A percentile compares a stretch with the other conserved stretches of the same genome.
These are phyloP conservation scores for Sporothrix pallida DNA, from an alignment of 2,329 filamentous ascomycete genomes.

Conservation along the genomic window DNA sequence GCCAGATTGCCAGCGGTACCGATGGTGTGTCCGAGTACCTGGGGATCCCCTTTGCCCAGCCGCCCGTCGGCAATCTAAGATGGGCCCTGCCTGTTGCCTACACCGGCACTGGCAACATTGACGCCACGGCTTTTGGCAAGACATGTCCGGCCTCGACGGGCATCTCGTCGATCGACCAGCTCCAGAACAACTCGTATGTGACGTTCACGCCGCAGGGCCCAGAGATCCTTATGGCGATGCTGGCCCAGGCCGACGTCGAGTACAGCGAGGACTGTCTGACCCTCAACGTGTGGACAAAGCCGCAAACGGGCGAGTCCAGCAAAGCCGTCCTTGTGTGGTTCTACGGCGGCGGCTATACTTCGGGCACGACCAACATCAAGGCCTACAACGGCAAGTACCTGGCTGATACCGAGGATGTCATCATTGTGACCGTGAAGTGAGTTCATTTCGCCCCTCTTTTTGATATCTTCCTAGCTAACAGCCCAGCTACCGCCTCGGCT, in stretches of 20 bases:
- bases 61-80: conserved; percentile 41
- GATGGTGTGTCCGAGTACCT: conserved; percentile 48
- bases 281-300: conserved; percentile 49
- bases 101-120: conserved; percentile 34
- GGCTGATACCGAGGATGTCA: conserved; percentile 50
- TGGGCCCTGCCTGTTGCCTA: conserved; percentile 43
- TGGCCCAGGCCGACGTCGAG: conserved; percentile 38
- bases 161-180: conserved; percentile 36
- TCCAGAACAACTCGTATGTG: conserved; percentile 41
- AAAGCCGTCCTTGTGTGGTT: conserved; percentile 50
- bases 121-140: conserved; percentile 42
- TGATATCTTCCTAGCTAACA: neutral
- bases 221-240: conserved; percentile 38
- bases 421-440: conserved; percentile 54
- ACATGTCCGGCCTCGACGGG: conserved; percentile 38
- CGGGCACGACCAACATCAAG: conserved; percentile 45
- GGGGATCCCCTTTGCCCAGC: conserved; percentile 44
- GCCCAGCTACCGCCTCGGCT: conserved; percentile 49
- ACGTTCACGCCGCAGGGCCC: conserved; percentile 44
- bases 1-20: conserved; percentile 44
- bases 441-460: neutral
- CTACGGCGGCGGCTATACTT: conserved; percentile 46
- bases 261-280: conserved; percentile 49
- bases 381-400: conserved; percentile 53
- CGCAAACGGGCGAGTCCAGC: conserved; percentile 38